Base-by-base conservation (phyloP, 768 basidiomycete species). In the Lyophyllum decastes region DNA sequence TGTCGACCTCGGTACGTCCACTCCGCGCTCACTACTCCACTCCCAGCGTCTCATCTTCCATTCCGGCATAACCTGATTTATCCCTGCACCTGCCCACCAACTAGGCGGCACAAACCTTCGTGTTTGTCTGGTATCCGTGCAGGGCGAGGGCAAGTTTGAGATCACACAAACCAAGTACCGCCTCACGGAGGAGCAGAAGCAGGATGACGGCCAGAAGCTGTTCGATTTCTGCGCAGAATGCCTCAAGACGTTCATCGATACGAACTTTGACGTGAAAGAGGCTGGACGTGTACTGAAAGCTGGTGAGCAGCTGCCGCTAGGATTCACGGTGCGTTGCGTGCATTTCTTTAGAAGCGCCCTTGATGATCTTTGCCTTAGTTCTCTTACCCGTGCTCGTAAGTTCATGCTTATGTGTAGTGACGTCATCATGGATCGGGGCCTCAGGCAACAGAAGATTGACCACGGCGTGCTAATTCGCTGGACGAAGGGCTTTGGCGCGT, bases 141-240 rank as follows among this genome's bases (percentile, higher is more conserved):
- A 90, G 64, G 97, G 97, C 24, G 83, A 87, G 10, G 96, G 97
- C 58, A 95, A 96, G 78, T 99, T 98, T 71, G 95, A 98, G 75
- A 90, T 99, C 64, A 94, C 95, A 0, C 96, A 98, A 70, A 90
- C 95, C 34, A 99, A 99, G 73, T 98, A 98, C 74, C 90, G 95
- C 50, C 84, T 99, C 45, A 87, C 92, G 0, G 97, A 99, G 68
- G 97, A 98, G 67, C 97, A 98, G 72, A 99, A 99, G 73, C 94
- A 97, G 58, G 93, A 92, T 7, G 94, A 98, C n/a, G 97, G 95
- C 6, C 89, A 94, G 69, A 89, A 88, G 58, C 76, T 99, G 51
- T 98, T 99, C 64, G 97, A 99, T 75, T 99, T 99, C 68, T 98
- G 96, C 70, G 97, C 94, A 0, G 89, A 96, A 69, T 97, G 91